phyloP scores from a whole-genome alignment of 2,329 filamentous ascomycete genomes.

The Thermoascus crustaceus region DNA sequence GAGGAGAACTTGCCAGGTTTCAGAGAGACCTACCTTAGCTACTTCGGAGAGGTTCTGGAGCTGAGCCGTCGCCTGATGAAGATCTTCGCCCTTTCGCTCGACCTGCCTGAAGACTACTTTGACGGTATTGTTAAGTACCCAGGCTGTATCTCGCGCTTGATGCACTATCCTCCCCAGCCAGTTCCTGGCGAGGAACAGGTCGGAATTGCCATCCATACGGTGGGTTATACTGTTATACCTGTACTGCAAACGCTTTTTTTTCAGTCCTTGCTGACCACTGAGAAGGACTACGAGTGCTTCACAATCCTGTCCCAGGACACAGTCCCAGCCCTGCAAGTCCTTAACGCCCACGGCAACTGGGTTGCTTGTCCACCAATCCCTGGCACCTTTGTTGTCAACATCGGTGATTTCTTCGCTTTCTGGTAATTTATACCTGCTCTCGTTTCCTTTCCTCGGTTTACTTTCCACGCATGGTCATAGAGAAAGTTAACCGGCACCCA shows the following conservation, averaged over 20 bases:
- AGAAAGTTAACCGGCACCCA: neutral
- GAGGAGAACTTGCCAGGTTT: conserved; percentile 28
- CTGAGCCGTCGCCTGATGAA: conserved; percentile 46
- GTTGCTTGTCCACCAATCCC: conserved; percentile 17
- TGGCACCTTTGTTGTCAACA: conserved; percentile 23
- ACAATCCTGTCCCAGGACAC: conserved; percentile 35
- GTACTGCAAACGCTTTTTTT: neutral
- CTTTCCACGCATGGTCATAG: too few relatives aligned
- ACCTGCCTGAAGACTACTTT: conserved; percentile 48
- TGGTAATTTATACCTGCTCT: conserved; percentile 12
- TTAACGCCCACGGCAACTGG: conserved; percentile 23
- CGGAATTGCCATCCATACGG: conserved; percentile 36
- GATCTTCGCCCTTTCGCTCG: conserved; percentile 48
- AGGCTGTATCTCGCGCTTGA: conserved; percentile 22
- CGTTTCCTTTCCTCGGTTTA: too few relatives aligned
- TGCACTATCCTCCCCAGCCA: conserved; percentile 22
- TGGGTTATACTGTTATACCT: neutral
- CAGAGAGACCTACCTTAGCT: conserved; percentile 38
- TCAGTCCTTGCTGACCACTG: too few relatives aligned
- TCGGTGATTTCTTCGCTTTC: conserved; percentile 23
- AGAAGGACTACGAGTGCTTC: conserved; percentile 30
- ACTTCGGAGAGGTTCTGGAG: conserved; percentile 43
- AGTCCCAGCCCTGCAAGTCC: conserved; percentile 29
- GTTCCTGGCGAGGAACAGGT: conserved; percentile 25
- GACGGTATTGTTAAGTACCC: conserved; percentile 48